phyloP scores from a whole-genome alignment of 305 asterid genomes.

The Fraxinus baroniana region DNA sequence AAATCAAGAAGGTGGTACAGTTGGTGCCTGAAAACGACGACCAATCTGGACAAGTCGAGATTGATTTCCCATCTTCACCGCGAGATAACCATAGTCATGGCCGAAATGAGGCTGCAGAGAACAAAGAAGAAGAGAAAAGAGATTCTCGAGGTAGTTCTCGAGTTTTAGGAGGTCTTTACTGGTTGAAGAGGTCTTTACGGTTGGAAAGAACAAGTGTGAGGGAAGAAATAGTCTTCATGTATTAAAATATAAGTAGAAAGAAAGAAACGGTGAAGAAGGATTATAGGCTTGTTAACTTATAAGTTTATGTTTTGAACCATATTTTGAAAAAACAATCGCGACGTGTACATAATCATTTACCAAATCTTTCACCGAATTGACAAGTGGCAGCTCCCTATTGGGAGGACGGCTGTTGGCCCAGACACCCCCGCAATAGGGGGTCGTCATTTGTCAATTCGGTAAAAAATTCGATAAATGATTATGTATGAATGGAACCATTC shows the following conservation, averaged over 20 bases:
- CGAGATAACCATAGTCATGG: constrained; percentile 11
- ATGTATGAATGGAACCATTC: not conserved
- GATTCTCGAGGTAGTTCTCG: constrained; percentile 32
- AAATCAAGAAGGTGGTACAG: constrained; percentile 39
- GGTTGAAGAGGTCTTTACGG: not conserved
- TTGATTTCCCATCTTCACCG: constrained; percentile 7
- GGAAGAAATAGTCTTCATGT: not conserved
- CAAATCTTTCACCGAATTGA: too few relatives aligned
- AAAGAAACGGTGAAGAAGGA: not conserved
- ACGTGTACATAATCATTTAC: too few relatives aligned
- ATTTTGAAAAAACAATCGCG: not conserved
- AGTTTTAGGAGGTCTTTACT: constrained; percentile 36
- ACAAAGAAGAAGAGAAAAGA: constrained; percentile 22
- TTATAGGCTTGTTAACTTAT: not conserved
- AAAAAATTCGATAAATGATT: too few relatives aligned
- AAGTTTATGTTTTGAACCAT: not conserved
- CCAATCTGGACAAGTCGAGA: constrained; percentile 2
- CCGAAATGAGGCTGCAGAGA: constrained; percentile 1
- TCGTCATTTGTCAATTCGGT: too few relatives aligned
- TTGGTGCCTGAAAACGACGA: constrained; percentile 31
- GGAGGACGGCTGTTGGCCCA: too few relatives aligned
- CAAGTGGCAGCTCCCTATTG: too few relatives aligned
- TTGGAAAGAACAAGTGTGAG: not conserved
- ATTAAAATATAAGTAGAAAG: not conserved
- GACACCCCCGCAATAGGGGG: too few relatives aligned